Base-by-base conservation (phyloP, 2,329 filamentous ascomycete genomes). In the Lachnellula suecica region DNA sequence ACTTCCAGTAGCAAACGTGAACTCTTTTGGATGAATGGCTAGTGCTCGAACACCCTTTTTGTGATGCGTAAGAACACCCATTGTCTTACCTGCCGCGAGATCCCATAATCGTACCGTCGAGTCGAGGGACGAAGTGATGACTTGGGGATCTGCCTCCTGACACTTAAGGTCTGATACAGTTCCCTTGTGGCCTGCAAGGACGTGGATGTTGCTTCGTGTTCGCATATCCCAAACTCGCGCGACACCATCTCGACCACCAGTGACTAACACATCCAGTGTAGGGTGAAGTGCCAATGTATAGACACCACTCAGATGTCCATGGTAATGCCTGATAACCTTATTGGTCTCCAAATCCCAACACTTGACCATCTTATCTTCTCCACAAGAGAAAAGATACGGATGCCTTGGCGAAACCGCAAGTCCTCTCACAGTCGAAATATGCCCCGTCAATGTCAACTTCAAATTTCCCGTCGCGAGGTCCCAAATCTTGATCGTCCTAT, bases 271-370 rank as follows among this genome's bases (percentile, higher is more conserved):
- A 65, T 99, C 94, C 5, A 99, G 81, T 0, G 91, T 96, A 0
- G 94, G 94, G 68, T 99, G 94, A n/a, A 99, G 76, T 2, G 89
- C 83, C 5, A 99, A 77, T 1, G 92, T 92, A 73, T 99, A 99
- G 4, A 99, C 94, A 59, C 94, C 94, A 63, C 90, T 96, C 20
- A 99, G 76, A 73, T 99, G 94, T 17, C 95, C 95, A 70, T 99
- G 94, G 70, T 97, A 99, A 72, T 97, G 91, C 35, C 93, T 84
- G 67, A 97, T 97, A 54, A 99, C 94, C 72, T 97, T 97, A 76
- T 99, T 99, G n/a, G 93, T 97, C 72, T 99, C 94, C 60, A 99
- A 75, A 74, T 99, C 94, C 94, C 94, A 99, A 74, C 94, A 99
- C 73, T 99, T 99, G 57, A 99, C 94, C 92, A 97, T 97, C 77